Evolutionary conservation across 2,329 filamentous ascomycete genomes (phyloP).

Genomic region (Paracoccidioides lutzii): DNA sequence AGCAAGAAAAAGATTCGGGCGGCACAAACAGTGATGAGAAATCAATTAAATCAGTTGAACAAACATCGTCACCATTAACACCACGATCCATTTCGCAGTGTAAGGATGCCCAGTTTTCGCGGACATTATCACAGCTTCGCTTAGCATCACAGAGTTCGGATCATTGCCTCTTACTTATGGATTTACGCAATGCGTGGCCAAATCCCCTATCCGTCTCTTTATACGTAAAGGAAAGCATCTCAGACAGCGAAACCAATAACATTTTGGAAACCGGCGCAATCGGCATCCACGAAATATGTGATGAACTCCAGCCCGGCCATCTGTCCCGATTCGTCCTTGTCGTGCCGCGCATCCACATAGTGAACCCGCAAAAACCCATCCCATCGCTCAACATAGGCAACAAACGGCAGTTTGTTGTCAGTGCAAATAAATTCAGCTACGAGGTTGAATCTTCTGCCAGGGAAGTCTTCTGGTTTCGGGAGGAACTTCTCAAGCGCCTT

Average conservation of each 20-base stretch:
- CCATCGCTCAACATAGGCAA: slow-evolving; percentile 67
- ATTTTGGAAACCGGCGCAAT: slow-evolving; percentile 17
- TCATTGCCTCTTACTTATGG: slow-evolving; percentile 67
- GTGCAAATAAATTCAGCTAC: slow-evolving; percentile 61
- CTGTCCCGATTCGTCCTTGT: slow-evolving; percentile 65
- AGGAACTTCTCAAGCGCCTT: slow-evolving; percentile 60
- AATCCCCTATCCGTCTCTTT: slow-evolving; percentile 59
- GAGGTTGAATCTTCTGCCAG: slow-evolving; percentile 65
- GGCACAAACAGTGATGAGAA: not conserved
- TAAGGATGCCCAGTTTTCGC: slow-evolving; percentile 33
- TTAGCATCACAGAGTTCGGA: slow-evolving; percentile 38
- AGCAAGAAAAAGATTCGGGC: not conserved
- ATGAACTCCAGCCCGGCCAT: slow-evolving; percentile 44
- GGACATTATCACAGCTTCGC: slow-evolving; percentile 32
- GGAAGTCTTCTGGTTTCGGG: slow-evolving; percentile 85
- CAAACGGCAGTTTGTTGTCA: slow-evolving; percentile 89
- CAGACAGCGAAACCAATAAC: slow-evolving; percentile 8
- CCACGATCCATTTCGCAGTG: slow-evolving; percentile 9
- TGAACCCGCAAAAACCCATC: slow-evolving; percentile 64
- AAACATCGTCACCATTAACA: not conserved
- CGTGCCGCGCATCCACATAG: slow-evolving; percentile 59
- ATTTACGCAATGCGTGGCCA: slow-evolving; percentile 83
- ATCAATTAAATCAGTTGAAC: slow-evolving; percentile 4
- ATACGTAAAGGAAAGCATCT: slow-evolving; percentile 27
- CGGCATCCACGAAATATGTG: slow-evolving; percentile 25